These are phyloP conservation scores for Fraxinus angustifolia DNA, from an alignment of 305 asterid genomes.

Conservation along the genomic window DNA sequence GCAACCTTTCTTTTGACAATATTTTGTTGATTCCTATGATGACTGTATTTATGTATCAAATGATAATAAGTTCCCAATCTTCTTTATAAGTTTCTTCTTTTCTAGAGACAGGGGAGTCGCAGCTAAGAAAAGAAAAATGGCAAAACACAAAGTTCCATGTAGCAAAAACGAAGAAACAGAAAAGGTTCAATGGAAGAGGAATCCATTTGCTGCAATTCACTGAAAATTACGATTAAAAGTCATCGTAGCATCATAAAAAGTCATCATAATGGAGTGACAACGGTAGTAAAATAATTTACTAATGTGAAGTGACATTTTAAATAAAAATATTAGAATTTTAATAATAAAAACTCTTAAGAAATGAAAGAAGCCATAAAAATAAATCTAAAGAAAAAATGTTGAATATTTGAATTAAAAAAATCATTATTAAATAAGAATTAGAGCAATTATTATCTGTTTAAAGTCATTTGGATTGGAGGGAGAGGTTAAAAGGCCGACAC, in stretches of 20 bases:
- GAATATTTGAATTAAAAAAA: not conserved
- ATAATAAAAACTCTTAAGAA: not conserved
- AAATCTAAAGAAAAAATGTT: not conserved
- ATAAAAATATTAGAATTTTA: not conserved
- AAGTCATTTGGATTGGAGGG: not conserved
- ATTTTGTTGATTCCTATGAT: not conserved
- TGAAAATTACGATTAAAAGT: not conserved
- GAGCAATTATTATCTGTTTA: not conserved
- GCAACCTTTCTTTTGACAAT: not conserved
- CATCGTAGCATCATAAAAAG: not conserved
- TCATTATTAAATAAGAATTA: not conserved
- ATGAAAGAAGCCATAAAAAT: not conserved
- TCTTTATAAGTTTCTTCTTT: not conserved
- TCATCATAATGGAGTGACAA: not conserved
- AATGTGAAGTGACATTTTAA: not conserved
- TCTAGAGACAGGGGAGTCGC: constrained; percentile 10
- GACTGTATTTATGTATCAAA: not conserved
- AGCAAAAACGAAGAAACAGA: constrained; percentile 3
- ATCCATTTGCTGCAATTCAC: not conserved
- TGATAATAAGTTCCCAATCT: not conserved
- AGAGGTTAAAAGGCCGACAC: not conserved
- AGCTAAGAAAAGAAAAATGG: constrained; percentile 8
- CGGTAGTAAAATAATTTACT: too few relatives aligned
- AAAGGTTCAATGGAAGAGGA: constrained; percentile 19
- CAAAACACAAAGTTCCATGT: constrained; percentile 12